These are phyloP conservation scores for Sporisorium exsertum DNA, from an alignment of 1,284 basidiomycete genomes.

Conservation along the genomic window DNA sequence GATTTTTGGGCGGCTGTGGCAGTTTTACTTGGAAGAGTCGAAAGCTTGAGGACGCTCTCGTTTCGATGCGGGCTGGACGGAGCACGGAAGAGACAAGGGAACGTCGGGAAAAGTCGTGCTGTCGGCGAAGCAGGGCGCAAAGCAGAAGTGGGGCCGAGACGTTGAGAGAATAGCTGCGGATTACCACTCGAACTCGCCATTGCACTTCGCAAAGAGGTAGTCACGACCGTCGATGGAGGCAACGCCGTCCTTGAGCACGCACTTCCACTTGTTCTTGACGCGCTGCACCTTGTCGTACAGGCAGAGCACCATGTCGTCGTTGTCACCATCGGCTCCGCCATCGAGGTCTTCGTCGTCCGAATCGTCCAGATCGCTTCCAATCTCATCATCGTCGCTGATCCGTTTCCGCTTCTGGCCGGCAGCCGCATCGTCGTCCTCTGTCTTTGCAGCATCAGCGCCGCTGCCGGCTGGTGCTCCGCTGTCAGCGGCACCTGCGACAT, in stretches of 20 bases:
- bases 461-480: constrained; percentile 12
- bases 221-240: constrained; percentile 96
- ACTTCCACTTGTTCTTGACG: constrained; percentile 99
- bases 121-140: neutral
- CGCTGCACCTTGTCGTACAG: constrained; percentile 99
- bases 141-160: too few species aligned
- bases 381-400: constrained; percentile 78
- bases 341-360: constrained; percentile 77
- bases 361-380: constrained; percentile 96
- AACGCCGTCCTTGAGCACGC: constrained; percentile 97
- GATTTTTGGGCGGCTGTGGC: neutral
- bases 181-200: constrained; percentile 65
- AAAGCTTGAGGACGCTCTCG: neutral
- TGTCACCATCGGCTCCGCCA: constrained; percentile 71
- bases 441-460: constrained; percentile 5
- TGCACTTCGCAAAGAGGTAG: constrained; percentile 97
- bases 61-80: neutral
- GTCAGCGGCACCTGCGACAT: constrained; percentile 27
- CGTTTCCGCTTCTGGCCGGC: constrained; percentile 63
- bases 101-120: too few species aligned
- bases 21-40: neutral
- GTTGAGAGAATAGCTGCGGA: neutral
- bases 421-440: constrained; percentile 29
- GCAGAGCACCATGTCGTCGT: constrained; percentile 91
- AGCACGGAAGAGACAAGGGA: too few species aligned